Evolutionary conservation across 2,329 filamentous ascomycete species (phyloP), one percentile per base, ranked within the genome.

Genomic region (Apiospora saccharicola): DNA sequence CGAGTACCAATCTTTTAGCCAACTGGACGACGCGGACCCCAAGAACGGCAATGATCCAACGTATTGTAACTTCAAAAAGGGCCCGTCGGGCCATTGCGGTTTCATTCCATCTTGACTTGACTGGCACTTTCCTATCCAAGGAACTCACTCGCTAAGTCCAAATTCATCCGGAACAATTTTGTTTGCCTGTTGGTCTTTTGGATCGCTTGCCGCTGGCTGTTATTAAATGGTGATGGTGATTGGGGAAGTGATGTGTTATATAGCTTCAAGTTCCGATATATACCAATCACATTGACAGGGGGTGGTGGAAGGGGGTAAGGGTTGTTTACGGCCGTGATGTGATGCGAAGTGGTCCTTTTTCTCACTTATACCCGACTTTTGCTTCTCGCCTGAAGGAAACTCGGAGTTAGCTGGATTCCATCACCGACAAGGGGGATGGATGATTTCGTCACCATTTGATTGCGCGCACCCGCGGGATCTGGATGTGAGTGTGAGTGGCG

Each of bases 11-110:
- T 64, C 26, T n/a, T 57, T 41, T 64, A 64, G 57, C 57, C 34
- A 64, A 34, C 34, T 64, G 37, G 37, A 41, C 19, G 22, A 22
- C 7, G 14, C 57, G 30, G 26, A 34, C 16, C 7, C 16, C 7
- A 37, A 13, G 34, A 24, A 61, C 53, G 6, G 53, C 30, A 37
- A 61, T 57, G 51, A 57, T 57, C 30, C 12, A 19, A 37, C 16
- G 13, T 16, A 6, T 57, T 57, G 14, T 26, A 34, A 57, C 51
- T 16, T 22, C 8, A 41, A 64, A 37, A 22, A 30, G 26, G 57
- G 57, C 34, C 57, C 57, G 57, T 37, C 57, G 34, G 57, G 34
- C 57, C 57, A 41, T 64, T 41, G 57, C 57, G 10, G 57, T 41
- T 41, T 37, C 57, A 64, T 64, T 64, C 57, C 34, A n/a, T n/a